These are phyloP conservation scores for Mycena vitilis DNA, from an alignment of 768 basidiomycete species.

Conservation along the genomic window DNA sequence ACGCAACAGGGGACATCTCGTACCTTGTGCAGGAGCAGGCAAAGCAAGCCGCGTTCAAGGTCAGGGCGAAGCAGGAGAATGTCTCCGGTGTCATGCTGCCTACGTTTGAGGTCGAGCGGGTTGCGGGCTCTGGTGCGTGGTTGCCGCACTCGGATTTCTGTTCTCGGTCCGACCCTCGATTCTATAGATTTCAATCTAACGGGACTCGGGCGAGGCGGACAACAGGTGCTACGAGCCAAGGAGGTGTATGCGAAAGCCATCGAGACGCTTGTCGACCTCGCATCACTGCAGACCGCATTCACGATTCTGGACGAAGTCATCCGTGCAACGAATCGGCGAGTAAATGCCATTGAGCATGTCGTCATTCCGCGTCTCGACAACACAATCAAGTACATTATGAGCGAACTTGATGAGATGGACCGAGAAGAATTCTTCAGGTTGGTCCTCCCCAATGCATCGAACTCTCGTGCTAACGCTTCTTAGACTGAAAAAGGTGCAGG, in stretches of 20 bases:
- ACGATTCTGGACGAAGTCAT: conserved; percentile 99
- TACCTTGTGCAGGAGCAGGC: conserved; percentile 99
- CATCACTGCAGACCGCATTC: conserved; percentile 97
- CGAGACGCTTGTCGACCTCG: conserved; percentile 96
- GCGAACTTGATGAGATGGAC: conserved; percentile 99
- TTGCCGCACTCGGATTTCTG: neutral
- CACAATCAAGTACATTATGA: conserved; percentile 97
- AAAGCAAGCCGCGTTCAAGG: conserved; percentile 89
- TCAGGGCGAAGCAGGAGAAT: conserved; percentile 96
- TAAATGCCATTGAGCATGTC: conserved; percentile 98
- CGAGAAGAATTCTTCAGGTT: conserved; percentile 94
- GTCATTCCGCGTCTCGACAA: conserved; percentile 96
- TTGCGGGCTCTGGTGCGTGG: conserved; percentile 78
- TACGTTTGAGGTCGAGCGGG: conserved; percentile 92
- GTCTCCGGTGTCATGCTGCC: conserved; percentile 97
- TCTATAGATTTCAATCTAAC: conserved; percentile 92
- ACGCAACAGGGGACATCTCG: conserved; percentile 96
- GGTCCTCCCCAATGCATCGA: conserved; percentile 31
- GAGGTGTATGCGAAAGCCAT: conserved; percentile 98
- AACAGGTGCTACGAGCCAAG: conserved; percentile 93
- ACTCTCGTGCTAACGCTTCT: conserved; percentile 14
- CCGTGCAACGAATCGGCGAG: conserved; percentile 97
- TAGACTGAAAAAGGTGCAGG: conserved; percentile 96
- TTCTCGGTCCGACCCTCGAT: conserved; percentile 5
- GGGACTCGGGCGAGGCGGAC: conserved; percentile 95